phyloP scores from a whole-genome alignment of 495 filamentous ascomycete species.

The Penicillium lagena region DNA sequence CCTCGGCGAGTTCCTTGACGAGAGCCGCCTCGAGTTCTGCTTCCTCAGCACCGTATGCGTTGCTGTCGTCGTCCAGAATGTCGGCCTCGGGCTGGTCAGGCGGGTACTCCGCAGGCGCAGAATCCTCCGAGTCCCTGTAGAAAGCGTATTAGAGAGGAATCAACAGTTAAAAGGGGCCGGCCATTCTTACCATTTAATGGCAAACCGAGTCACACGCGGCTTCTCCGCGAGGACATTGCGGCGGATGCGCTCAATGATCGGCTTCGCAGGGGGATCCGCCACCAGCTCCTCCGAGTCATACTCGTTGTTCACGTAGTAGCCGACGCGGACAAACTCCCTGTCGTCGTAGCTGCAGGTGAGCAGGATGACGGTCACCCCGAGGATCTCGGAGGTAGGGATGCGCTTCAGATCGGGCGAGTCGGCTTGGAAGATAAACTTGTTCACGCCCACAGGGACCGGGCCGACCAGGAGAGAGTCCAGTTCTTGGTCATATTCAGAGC shows the following conservation, averaged over 20 bases:
- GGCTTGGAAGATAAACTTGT: conserved; percentile 98
- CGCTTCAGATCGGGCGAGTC: conserved; percentile 81
- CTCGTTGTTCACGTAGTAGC: conserved; percentile 99
- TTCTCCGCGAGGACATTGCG: conserved; percentile 94
- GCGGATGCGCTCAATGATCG: conserved; percentile 82
- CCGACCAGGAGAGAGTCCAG: conserved; percentile 95
- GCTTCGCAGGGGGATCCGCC: conserved; percentile 83
- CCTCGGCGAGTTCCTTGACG: conserved; percentile 53
- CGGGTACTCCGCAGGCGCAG: conserved; percentile 90
- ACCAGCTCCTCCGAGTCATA: conserved; percentile 88
- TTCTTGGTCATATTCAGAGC: conserved; percentile 94
- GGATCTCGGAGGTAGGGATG: conserved; percentile 89
- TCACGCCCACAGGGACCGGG: conserved; percentile 91
- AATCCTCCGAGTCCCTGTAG: conserved; percentile 87
- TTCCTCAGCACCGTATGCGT: conserved; percentile 79
- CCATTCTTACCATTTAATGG: conserved; percentile 87
- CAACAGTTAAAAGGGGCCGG: not conserved
- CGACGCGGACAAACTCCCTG: conserved; percentile 94
- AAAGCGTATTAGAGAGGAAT: not conserved
- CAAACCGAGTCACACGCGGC: conserved; percentile 92
- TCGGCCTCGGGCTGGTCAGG: conserved; percentile 97
- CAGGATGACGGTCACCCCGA: conserved; percentile 95
- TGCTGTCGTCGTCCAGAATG: conserved; percentile 71
- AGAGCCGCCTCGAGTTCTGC: conserved; percentile 46
- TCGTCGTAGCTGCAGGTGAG: conserved; percentile 95